A percentile compares a stretch with the other conserved stretches of the same genome.
Conservation (phyloP, 2,329 filamentous ascomycete genomes). For the Aureobasidium musti region DNA sequence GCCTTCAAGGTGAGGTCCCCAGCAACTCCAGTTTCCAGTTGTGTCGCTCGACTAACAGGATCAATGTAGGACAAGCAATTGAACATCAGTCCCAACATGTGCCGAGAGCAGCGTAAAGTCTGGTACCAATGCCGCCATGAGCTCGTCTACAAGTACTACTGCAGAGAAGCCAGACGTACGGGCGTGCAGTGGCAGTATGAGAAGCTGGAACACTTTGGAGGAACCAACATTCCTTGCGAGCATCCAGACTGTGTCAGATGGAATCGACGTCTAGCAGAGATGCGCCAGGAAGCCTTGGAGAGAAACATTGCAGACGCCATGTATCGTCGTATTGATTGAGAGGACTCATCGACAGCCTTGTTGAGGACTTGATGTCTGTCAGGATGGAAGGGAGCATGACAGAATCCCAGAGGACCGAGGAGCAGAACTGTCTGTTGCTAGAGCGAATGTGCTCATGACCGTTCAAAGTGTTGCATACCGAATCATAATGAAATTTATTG, state of each 20-base stretch:
- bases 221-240: constrained; percentile 15
- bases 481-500: background rate
- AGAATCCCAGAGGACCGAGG: too few species aligned
- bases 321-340: background rate
- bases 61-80: background rate
- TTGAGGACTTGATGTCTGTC: background rate
- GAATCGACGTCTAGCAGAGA: background rate
- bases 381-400: background rate
- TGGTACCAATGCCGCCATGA: constrained; percentile 19
- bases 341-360: background rate
- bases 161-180: background rate
- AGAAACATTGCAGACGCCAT: background rate
- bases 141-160: constrained; percentile 3
- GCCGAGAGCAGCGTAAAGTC: constrained; percentile 10
- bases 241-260: constrained; percentile 22
- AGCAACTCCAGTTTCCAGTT: background rate
- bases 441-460: background rate
- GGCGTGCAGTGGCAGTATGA: constrained; percentile 1
- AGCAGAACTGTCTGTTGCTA: background rate
- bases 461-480: background rate
- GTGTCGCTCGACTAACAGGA: background rate
- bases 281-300: constrained; percentile 2
- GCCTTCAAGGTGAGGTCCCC: background rate
- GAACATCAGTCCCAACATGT: background rate
- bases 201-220: constrained; percentile 15